These are phyloP conservation scores for Collariella sp. DNA, from an alignment of 495 filamentous ascomycete species.

Conservation along the genomic window DNA sequence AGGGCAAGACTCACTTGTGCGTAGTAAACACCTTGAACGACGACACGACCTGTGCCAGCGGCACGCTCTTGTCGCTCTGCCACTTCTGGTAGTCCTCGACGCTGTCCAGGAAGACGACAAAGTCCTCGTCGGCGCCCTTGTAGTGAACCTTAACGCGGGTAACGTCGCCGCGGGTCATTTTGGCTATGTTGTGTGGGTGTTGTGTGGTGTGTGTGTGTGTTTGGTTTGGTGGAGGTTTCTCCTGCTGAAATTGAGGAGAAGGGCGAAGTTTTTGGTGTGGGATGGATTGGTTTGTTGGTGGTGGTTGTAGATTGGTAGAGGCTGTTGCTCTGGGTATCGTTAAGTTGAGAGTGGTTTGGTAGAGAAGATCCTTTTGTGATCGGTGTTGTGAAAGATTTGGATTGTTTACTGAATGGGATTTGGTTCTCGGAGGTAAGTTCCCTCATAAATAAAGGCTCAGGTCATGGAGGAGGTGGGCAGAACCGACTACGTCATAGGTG, in stretches of 20 bases:
- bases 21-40: slow-evolving; percentile 86
- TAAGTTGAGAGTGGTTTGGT: too few species aligned
- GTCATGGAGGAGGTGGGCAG: background rate
- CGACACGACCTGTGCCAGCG: slow-evolving; percentile 76
- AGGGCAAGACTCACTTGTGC: slow-evolving; percentile 61
- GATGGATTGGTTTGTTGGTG: too few species aligned
- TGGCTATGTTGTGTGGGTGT: slow-evolving; percentile 22
- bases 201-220: background rate
- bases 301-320: too few species aligned
- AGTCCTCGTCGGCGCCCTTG: slow-evolving; percentile 83
- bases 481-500: slow-evolving; percentile 23
- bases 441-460: background rate
- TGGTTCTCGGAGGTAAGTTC: background rate
- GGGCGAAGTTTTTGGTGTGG: too few species aligned
- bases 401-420: background rate
- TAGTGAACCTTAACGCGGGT: slow-evolving; percentile 74
- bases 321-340: too few species aligned
- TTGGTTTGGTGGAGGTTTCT: background rate
- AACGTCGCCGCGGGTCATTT: slow-evolving; percentile 74
- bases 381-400: too few species aligned
- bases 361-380: too few species aligned
- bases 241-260: background rate
- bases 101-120: slow-evolving; percentile 82
- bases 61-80: slow-evolving; percentile 68
- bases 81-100: slow-evolving; percentile 64